Evolutionary conservation across 768 basidiomycete species (phyloP).

Genomic region (Aureoboletus auriporus): DNA sequence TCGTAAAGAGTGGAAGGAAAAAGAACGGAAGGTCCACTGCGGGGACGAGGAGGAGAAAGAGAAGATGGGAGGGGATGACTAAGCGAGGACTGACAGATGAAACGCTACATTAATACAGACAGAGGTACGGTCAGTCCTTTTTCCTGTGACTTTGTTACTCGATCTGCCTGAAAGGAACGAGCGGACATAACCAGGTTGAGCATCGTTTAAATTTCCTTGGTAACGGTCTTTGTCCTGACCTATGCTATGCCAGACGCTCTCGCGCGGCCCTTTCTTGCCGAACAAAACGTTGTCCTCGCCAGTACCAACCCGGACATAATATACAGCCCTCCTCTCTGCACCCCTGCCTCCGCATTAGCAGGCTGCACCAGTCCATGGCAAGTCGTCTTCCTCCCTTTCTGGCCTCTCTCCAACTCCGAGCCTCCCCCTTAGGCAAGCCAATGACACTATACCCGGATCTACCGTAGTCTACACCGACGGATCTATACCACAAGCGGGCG

Average conservation of each 20-base stretch:
- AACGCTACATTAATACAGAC: too few relatives aligned
- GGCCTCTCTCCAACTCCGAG: neutral
- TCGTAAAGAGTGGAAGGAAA: constrained; percentile 22
- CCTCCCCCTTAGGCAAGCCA: constrained; percentile 17
- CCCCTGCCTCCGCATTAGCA: constrained; percentile 3
- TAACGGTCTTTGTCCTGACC: constrained; percentile 1
- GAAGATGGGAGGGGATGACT: neutral
- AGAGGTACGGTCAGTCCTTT: too few relatives aligned
- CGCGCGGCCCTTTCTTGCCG: constrained; percentile 11
- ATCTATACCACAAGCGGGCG: constrained; percentile 36
- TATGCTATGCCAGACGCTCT: constrained; percentile 24
- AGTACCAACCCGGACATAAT: constrained; percentile 24
- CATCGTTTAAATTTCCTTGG: constrained; percentile 1
- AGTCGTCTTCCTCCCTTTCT: neutral
- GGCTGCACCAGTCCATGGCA: constrained; percentile 27
- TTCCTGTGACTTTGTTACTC: too few relatives aligned
- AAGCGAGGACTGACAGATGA: constrained; percentile 3
- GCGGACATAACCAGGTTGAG: constrained; percentile 10
- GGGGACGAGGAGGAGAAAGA: neutral
- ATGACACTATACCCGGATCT: constrained; percentile 9
- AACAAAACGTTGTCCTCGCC: constrained; percentile 19
- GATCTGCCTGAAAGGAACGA: neutral
- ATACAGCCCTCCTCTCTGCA: constrained; percentile 25
- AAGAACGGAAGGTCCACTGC: constrained; percentile 16
- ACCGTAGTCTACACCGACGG: constrained; percentile 37